These are phyloP conservation scores for Colletotrichum sp. DNA, from an alignment of 2,329 filamentous ascomycete genomes.

Conservation along the genomic window DNA sequence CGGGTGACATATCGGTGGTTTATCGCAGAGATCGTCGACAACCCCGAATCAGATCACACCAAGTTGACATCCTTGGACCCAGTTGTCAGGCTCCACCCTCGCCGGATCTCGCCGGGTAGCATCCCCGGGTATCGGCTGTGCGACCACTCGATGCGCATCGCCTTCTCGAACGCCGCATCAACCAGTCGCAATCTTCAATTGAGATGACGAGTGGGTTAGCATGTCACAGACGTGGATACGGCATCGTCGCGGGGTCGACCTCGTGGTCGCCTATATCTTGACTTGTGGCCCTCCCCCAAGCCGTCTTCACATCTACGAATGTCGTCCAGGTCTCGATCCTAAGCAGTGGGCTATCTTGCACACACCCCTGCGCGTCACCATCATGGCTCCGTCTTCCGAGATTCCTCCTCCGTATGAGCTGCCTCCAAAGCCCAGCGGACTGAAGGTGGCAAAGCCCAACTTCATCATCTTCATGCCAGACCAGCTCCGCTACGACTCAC, in stretches of 20 bases:
- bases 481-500: constrained; percentile 48
- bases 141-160: background rate
- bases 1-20: background rate
- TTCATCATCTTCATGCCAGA: constrained; percentile 52
- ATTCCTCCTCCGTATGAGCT: constrained; percentile 4
- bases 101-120: constrained; percentile 5
- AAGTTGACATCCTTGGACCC: background rate
- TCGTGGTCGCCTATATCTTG: background rate
- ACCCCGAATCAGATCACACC: background rate
- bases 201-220: background rate
- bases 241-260: background rate
- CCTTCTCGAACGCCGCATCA: background rate
- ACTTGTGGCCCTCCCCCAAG: background rate
- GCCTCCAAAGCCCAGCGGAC: constrained; percentile 14
- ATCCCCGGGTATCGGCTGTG: constrained; percentile 6
- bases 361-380: background rate
- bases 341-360: background rate
- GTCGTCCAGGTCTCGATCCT: background rate
- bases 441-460: constrained; percentile 31
- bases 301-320: background rate
- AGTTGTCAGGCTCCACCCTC: background rate
- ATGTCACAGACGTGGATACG: background rate
- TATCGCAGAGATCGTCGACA: background rate
- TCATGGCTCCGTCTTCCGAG: background rate
- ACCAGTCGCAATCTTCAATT: background rate